Evolutionary conservation across 2,329 filamentous ascomycete genomes (phyloP), one percentile per base, ranked within the genome.

Genomic region (Paecilomyces sp.): DNA sequence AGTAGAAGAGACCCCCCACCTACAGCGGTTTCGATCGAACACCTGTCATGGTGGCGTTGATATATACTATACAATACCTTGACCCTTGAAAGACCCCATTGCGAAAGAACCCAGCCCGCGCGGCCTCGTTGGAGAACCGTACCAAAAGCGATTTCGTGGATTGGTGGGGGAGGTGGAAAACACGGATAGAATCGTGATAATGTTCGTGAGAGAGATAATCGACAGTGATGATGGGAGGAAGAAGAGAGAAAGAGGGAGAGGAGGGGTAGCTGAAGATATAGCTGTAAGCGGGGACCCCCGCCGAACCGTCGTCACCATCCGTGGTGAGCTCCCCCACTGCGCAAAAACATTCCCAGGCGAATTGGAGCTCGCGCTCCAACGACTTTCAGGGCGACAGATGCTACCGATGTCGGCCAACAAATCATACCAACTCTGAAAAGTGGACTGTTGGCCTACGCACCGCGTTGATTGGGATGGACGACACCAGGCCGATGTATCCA

Each of bases 61-160:
- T 68, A 68, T 73, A 74, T 74, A 74, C 69, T 63, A 61, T 70
- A 74, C 71, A 71, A 75, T 77, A 77, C 74, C 75, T 77, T 76
- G 74, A 77, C 65, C 74, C 66, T 64, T 65, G 62, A 67, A 62
- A 58, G 66, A 67, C 70, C 65, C 64, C 69, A 69, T 73, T 53
- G 51, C 51, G 51, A 53, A 53, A 53, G 28, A 15, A 53, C 18
- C 51, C 51, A 53, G 51, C 13, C 51, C 28, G 51, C 51, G 51
- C 28, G 15, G 51, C 51, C 51, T 30, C 51, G 51, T 11, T 30
- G 11, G 51, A 30, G 22, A 13, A 30, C 28, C 51, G 51, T 53
- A 53, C 51, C 51, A 22, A 22, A 47, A 47, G 51, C n/a, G 22
- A 30, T 53, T 24, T 53, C 11, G 51, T 53, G 11, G 51, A 53